Percentiles rank a stretch among this genome's conserved stretches.
Evolutionary conservation across 176 grass and related monocot genomes (phyloP).

Genomic region (Carex littledalei): DNA sequence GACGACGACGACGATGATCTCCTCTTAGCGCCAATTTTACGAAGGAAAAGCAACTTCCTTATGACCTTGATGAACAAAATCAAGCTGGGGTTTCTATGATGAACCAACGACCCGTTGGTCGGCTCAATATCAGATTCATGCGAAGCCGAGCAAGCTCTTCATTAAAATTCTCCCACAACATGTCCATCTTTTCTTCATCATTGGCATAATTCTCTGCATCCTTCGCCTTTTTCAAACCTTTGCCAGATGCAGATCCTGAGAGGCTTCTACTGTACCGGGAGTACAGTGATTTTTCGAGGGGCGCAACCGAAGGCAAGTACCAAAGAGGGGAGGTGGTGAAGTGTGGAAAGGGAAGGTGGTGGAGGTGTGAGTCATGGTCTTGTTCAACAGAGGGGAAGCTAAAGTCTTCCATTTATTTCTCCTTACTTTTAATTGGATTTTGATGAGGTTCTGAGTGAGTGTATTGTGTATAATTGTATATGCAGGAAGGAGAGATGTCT

Average conservation of each 20-base stretch:
- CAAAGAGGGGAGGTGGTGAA: conserved; percentile 53
- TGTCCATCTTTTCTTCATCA: conserved; percentile 82
- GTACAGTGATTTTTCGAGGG: neutral
- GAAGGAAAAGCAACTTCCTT: conserved; percentile 66
- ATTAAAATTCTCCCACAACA: conserved; percentile 97
- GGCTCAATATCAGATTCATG: neutral
- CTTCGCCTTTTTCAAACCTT: neutral
- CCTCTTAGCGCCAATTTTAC: conserved; percentile 23
- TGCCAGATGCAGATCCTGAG: conserved; percentile 28
- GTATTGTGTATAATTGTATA: neutral
- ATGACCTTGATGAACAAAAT: conserved; percentile 69
- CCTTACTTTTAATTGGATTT: neutral
- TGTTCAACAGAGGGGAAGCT: conserved; percentile 50
- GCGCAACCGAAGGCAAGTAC: conserved; percentile 35
- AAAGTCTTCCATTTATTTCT: conserved; percentile 65
- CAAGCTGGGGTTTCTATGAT: conserved; percentile 41
- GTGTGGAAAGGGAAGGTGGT: conserved; percentile 37
- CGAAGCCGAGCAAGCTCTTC: conserved; percentile 43
- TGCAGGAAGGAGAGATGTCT: conserved; percentile 20
- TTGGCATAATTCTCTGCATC: neutral
- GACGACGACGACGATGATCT: conserved; percentile 16
- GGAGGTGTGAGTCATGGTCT: conserved; percentile 28
- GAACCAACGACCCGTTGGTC: conserved; percentile 35
- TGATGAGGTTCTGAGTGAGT: neutral
- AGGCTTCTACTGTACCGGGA: conserved; percentile 30